Conservation (phyloP, 805 yeast genomes). For the Ogataea trehalophila region DNA sequence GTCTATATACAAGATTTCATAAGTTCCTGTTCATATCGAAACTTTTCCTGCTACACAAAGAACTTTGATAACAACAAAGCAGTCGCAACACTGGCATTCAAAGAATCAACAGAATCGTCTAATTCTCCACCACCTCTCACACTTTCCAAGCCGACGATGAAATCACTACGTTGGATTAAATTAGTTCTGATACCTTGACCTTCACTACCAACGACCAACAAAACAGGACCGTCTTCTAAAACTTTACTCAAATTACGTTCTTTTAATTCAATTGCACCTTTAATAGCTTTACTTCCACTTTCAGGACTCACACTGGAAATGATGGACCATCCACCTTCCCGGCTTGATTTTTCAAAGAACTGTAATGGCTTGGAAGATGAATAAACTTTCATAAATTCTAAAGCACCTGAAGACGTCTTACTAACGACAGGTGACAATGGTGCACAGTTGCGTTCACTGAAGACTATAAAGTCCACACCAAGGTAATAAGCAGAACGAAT, state of each 20-base stretch:
- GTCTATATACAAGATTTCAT: not conserved
- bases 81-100: slow-evolving; percentile 88
- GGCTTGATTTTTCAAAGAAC: slow-evolving; percentile 52
- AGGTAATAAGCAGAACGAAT: slow-evolving; percentile 73
- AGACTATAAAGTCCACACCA: slow-evolving; percentile 75
- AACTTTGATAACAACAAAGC: slow-evolving; percentile 50
- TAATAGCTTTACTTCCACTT: not conserved
- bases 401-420: slow-evolving; percentile 81
- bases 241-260: slow-evolving; percentile 40
- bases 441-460: slow-evolving; percentile 69
- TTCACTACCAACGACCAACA: slow-evolving; percentile 81
- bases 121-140: slow-evolving; percentile 16
- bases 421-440: slow-evolving; percentile 71
- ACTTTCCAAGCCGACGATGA: slow-evolving; percentile 36
- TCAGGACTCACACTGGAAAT: slow-evolving; percentile 51
- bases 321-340: slow-evolving; percentile 62
- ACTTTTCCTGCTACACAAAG: slow-evolving; percentile 1
- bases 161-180: slow-evolving; percentile 54
- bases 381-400: slow-evolving; percentile 65
- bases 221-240: slow-evolving; percentile 48
- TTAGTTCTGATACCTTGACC: slow-evolving; percentile 76
- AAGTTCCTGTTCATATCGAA: too few relatives aligned
- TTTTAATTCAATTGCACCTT: slow-evolving; percentile 28
- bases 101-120: slow-evolving; percentile 56
- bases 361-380: slow-evolving; percentile 52